Percentiles rank a stretch among this genome's conserved stretches.
Evolutionary conservation across 2,329 filamentous ascomycete species (phyloP).

Genomic region (Colletotrichum incanum): DNA sequence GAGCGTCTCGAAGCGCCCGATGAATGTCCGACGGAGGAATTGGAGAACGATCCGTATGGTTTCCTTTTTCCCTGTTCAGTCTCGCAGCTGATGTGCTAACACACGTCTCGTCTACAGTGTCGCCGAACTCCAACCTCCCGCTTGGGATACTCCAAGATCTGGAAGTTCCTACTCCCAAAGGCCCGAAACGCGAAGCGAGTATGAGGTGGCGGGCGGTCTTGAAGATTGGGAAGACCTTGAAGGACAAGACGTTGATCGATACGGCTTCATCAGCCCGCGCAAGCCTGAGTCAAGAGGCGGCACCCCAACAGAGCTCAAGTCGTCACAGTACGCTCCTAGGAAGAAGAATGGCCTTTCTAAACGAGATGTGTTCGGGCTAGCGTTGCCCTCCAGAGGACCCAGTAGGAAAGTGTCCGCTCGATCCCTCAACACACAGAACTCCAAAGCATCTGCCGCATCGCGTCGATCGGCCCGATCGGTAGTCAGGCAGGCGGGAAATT

Average conservation of each 20-base stretch:
- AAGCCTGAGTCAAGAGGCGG: slow-evolving; percentile 58
- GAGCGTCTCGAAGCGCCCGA: slow-evolving; percentile 65
- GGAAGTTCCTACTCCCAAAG: slow-evolving; percentile 61
- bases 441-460: slow-evolving; percentile 66
- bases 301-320: slow-evolving; percentile 59
- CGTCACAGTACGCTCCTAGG: slow-evolving; percentile 62
- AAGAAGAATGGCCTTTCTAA: slow-evolving; percentile 63
- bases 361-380: slow-evolving; percentile 56
- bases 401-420: slow-evolving; percentile 71
- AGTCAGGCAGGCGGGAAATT: slow-evolving; percentile 71
- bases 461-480: slow-evolving; percentile 69
- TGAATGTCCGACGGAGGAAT: slow-evolving; percentile 67
- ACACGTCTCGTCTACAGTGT: slow-evolving; percentile 45
- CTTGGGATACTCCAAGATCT: slow-evolving; percentile 57
- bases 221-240: slow-evolving; percentile 79
- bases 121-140: slow-evolving; percentile 51
- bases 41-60: slow-evolving; percentile 71
- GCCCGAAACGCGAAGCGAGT: slow-evolving; percentile 61
- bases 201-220: slow-evolving; percentile 71
- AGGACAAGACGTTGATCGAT: slow-evolving; percentile 75
- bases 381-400: slow-evolving; percentile 56
- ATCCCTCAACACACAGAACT: slow-evolving; percentile 72
- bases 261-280: slow-evolving; percentile 74
- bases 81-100: slow-evolving; percentile 50
- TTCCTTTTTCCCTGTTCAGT: slow-evolving; percentile 60